Base-by-base conservation (phyloP, 352 stramenopile species). In the Pythium dissotocum region DNA sequence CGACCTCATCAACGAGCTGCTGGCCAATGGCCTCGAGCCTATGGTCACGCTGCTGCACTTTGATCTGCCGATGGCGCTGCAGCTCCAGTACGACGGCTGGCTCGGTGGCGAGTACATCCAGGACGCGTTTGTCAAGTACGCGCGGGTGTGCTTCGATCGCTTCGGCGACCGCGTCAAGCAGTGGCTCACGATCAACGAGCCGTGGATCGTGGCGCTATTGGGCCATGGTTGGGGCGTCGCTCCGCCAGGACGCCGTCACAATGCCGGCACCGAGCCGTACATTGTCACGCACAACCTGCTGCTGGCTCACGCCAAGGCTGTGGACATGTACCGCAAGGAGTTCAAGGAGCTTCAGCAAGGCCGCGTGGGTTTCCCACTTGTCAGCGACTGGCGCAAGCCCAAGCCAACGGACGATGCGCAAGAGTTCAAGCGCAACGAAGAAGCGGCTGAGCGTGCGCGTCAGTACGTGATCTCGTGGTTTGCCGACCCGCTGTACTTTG, bases 151-250 rank as follows among this genome's bases (percentile, higher is more conserved):
- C 75, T 97, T 72, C 26, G 94, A 98, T 56, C 80, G 83, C 35
- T 98, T 98, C 74, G 94, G 94, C n/a, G 72, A 90, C 66, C 85
- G 95, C 30, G 87, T 98, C 14, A 91, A 97, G 62, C 79, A 82
- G 56, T 98, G 95, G 95, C 88, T 96, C 21, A 98, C 95, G 2
- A 88, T 98, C 57, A 99, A 99, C 68, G 96, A 99, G 74, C 77
- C 91, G 6, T 91, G 83, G 79, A 93, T 76, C 14, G 87, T 97
- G 8, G 52, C 63, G 3, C 64, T 64, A 0, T 54, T 63, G 2
- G 77, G 77, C 10, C 83, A 87, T 33, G 83, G 83, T 49, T 81
- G 77, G 30, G 93, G 91, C 36, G 58, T 72, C 18, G 83, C 78
- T 59, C 93, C 95, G 10, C 94, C 93, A 12, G 83, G 82, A 32